Percentiles rank a stretch among this genome's conserved stretches.
Conservation (phyloP, 306 rosid species). For the Vachellia pachyceras region DNA sequence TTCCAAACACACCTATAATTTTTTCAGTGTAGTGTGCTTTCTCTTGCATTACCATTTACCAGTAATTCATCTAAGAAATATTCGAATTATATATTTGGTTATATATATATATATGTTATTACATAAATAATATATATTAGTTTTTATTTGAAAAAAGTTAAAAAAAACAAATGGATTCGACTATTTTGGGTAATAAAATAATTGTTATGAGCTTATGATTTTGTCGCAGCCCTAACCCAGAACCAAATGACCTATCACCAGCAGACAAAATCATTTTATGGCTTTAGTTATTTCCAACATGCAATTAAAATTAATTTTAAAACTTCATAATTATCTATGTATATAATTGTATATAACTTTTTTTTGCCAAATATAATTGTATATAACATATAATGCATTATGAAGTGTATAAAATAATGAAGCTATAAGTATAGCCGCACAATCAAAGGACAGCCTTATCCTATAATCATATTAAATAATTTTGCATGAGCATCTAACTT, state of each 20-base stretch:
- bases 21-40: not conserved
- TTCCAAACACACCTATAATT: no score
- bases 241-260: conserved; percentile 11
- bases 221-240: conserved; percentile 8
- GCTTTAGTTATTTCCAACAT: conserved; percentile 23
- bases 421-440: not conserved
- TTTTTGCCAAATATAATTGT: no score
- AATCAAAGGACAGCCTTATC: not conserved
- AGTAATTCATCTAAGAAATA: no score
- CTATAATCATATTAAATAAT: not conserved
- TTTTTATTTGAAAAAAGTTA: no score
- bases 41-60: not conserved
- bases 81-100: not conserved
- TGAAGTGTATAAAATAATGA: conserved; percentile 8
- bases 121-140: no score
- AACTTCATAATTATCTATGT: not conserved
- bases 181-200: not conserved
- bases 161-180: no score
- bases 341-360: not conserved
- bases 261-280: conserved; percentile 27
- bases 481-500: no score
- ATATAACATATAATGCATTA: conserved; percentile 4
- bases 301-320: not conserved
- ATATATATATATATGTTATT: no score
- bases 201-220: not conserved